These are phyloP conservation scores for Claviceps lovelessii DNA, from an alignment of 2,329 filamentous ascomycete species.

Conservation along the genomic window DNA sequence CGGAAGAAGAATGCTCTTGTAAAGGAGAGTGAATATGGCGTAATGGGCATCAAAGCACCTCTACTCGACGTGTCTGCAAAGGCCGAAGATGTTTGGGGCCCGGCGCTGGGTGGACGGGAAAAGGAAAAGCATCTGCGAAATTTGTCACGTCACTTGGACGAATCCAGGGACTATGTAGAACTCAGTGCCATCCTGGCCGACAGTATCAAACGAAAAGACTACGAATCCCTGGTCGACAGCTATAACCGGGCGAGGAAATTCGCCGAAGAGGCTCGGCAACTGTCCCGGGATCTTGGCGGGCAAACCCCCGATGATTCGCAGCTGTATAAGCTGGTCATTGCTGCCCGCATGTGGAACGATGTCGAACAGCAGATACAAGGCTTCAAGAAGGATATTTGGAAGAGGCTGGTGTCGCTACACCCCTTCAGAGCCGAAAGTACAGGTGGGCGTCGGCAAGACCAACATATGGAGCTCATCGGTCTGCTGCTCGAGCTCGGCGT, in stretches of 20 bases:
- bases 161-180: slow-evolving; percentile 70
- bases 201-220: slow-evolving; percentile 80
- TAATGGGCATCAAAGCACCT: slow-evolving; percentile 75
- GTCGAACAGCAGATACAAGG: slow-evolving; percentile 72
- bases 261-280: slow-evolving; percentile 58
- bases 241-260: slow-evolving; percentile 73
- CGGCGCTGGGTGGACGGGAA: slow-evolving; percentile 77
- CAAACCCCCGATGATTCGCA: slow-evolving; percentile 58
- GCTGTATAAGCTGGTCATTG: slow-evolving; percentile 73
- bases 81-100: slow-evolving; percentile 94
- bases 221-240: slow-evolving; percentile 74
- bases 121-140: slow-evolving; percentile 77
- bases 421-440: slow-evolving; percentile 33
- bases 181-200: slow-evolving; percentile 64
- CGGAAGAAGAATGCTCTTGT: slow-evolving; percentile 77
- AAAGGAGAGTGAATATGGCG: slow-evolving; percentile 86
- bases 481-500: slow-evolving; percentile 87
- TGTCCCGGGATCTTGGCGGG: slow-evolving; percentile 43
- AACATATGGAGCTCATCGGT: slow-evolving; percentile 80
- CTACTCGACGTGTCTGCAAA: slow-evolving; percentile 83
- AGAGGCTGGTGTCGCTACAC: slow-evolving; percentile 57
- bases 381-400: slow-evolving; percentile 87
- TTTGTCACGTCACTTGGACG: slow-evolving; percentile 61
- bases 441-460: slow-evolving; percentile 51
- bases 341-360: slow-evolving; percentile 89